Percentiles rank a stretch among this genome's conserved stretches.
Evolutionary conservation across 495 filamentous ascomycete species (phyloP).

Genomic region (Hypomontagnella monticulosa): DNA sequence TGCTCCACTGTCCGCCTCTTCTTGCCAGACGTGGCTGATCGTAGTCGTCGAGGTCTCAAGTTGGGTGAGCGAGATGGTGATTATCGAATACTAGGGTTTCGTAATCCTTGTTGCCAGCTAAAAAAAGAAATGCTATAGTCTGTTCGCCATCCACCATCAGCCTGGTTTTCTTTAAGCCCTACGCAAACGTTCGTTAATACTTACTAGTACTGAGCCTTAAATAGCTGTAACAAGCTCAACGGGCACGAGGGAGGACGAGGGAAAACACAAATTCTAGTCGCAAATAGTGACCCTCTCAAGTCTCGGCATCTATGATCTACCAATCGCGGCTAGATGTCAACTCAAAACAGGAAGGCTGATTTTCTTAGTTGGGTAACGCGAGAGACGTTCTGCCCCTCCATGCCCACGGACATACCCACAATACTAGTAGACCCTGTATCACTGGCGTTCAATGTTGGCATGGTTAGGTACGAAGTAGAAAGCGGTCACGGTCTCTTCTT

Average conservation of each 20-base stretch:
- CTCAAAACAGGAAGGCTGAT: conserved; percentile 34
- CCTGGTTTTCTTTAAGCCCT: conserved; percentile 19
- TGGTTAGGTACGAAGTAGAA: neutral
- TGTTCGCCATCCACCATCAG: conserved; percentile 30
- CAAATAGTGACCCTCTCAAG: conserved; percentile 24
- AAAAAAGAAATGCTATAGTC: conserved; percentile 39
- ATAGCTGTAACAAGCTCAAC: conserved; percentile 35
- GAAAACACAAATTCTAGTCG: conserved; percentile 24
- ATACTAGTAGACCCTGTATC: conserved; percentile 32
- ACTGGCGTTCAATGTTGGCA: conserved; percentile 6
- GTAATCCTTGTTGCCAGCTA: conserved; percentile 41
- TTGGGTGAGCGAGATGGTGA: conserved; percentile 30
- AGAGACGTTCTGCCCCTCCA: conserved; percentile 27
- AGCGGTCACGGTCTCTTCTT: conserved; percentile 14
- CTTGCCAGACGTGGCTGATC: conserved; percentile 30
- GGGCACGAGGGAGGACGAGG: conserved; percentile 13
- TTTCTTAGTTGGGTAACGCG: conserved; percentile 26
- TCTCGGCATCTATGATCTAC: conserved; percentile 33
- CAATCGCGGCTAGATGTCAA: conserved; percentile 28
- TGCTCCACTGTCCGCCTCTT: conserved; percentile 32
- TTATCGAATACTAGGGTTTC: conserved; percentile 41
- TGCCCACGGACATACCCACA: conserved; percentile 30
- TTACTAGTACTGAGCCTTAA: conserved; percentile 19
- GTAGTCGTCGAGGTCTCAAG: conserved; percentile 30
- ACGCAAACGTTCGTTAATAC: conserved; percentile 27